Percentiles rank a stretch among this genome's conserved stretches.
Conservation (phyloP, 768 basidiomycete species). For the Daedaleopsis sinensis region DNA sequence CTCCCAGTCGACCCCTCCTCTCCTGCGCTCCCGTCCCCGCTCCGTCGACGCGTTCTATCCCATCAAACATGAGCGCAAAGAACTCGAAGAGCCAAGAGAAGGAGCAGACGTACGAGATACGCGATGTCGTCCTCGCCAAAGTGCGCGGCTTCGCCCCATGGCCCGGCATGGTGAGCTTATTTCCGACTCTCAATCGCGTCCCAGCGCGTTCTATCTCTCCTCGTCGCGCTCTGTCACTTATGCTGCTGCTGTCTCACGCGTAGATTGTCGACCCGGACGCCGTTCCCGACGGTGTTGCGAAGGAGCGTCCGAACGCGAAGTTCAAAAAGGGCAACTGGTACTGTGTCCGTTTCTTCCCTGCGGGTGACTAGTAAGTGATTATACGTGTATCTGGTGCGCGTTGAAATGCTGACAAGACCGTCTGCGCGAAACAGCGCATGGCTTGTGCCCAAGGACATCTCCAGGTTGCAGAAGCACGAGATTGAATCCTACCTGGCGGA, state of each 20-base stretch:
- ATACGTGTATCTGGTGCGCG: conserved; percentile 7
- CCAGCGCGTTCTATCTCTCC: conserved; percentile 15
- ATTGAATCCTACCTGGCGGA: conserved; percentile 84
- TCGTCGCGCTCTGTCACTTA: conserved; percentile 6
- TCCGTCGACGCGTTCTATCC: conserved; percentile 13
- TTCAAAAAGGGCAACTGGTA: conserved; percentile 74
- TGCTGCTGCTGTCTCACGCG: conserved; percentile 10
- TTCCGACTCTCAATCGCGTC: conserved; percentile 22
- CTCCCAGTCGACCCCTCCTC: conserved; percentile 5
- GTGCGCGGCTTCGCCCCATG: conserved; percentile 93
- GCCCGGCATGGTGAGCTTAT: conserved; percentile 86
- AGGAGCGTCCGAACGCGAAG: conserved; percentile 62
- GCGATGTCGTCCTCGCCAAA: conserved; percentile 91
- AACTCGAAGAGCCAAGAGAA: conserved; percentile 40
- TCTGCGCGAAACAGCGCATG: conserved; percentile 62
- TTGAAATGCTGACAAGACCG: conserved; percentile 13
- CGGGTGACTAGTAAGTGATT: conserved; percentile 84
- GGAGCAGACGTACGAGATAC: conserved; percentile 53
- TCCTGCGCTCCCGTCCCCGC: conserved; percentile 7
- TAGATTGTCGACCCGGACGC: conserved; percentile 81
- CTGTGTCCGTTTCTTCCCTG: conserved; percentile 88
- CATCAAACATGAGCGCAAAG: conserved; percentile 54
- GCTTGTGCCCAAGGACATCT: conserved; percentile 82
- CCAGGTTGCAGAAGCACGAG: conserved; percentile 72
- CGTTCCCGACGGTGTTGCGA: conserved; percentile 62